Conservation (phyloP, 169 alveolate genomes). For the Besnoitia besnoiti region DNA sequence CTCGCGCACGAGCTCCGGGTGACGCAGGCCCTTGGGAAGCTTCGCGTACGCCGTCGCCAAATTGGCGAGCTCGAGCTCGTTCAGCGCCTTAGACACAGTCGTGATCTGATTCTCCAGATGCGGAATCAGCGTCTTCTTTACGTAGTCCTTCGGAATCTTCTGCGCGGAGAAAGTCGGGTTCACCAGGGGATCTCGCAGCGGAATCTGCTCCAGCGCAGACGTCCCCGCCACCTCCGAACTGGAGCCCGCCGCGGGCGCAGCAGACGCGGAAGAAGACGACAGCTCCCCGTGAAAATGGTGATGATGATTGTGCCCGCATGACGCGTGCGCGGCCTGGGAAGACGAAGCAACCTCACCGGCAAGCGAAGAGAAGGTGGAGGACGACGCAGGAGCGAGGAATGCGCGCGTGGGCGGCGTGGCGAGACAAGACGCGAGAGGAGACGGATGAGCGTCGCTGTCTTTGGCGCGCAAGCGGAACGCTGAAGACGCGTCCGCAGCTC, state of each 20-base stretch:
- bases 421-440: too few species aligned
- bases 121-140: slow-evolving; percentile 44
- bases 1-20: slow-evolving; percentile 4
- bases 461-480: too few species aligned
- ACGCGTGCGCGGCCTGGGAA: background rate
- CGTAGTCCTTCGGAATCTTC: slow-evolving; percentile 57
- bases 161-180: slow-evolving; percentile 18
- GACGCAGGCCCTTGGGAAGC: slow-evolving; percentile 42
- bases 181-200: slow-evolving; percentile 20
- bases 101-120: slow-evolving; percentile 53
- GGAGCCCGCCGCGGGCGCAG: background rate
- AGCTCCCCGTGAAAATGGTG: background rate
- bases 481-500: too few species aligned
- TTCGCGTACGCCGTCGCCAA: slow-evolving; percentile 46
- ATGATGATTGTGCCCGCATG: too few species aligned
- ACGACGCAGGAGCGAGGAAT: background rate
- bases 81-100: slow-evolving; percentile 3
- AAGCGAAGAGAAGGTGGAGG: background rate
- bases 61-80: slow-evolving; percentile 30
- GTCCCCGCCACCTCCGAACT: background rate
- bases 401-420: too few species aligned
- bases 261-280: background rate
- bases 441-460: too few species aligned
- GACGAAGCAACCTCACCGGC: background rate
- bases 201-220: background rate